A percentile compares a stretch with the other conserved stretches of the same genome.
These are phyloP conservation scores for Ophiostoma ips DNA, from an alignment of 2,329 filamentous ascomycete species.

Conservation along the genomic window DNA sequence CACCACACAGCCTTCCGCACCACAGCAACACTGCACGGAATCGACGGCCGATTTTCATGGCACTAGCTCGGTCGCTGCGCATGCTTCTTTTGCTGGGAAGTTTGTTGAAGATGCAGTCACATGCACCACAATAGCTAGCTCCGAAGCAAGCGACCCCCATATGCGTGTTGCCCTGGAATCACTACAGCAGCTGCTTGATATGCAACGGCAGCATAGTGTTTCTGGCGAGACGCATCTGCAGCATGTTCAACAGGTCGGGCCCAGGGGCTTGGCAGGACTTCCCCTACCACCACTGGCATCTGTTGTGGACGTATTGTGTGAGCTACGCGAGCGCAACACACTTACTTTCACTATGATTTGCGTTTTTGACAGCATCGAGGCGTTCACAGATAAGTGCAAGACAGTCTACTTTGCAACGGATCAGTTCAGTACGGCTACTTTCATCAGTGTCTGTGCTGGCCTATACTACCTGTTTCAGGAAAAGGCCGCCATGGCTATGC, in stretches of 20 bases:
- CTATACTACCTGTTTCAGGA: neutral
- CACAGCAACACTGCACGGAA: too few relatives aligned
- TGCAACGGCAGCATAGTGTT: neutral
- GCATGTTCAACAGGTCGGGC: neutral
- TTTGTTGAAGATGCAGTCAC: neutral
- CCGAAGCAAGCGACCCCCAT: too few relatives aligned
- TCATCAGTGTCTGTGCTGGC: neutral
- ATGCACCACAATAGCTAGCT: neutral
- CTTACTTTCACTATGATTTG: neutral
- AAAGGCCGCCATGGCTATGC: neutral
- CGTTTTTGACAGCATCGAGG: neutral
- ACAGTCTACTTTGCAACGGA: neutral
- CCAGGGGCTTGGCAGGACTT: neutral
- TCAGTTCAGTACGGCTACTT: neutral
- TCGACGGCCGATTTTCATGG: neutral
- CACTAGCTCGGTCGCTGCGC: neutral
- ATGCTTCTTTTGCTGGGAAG: neutral
- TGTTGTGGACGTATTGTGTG: neutral
- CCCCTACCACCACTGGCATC: neutral
- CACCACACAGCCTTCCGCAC: neutral
- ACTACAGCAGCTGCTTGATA: neutral
- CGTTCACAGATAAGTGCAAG: neutral
- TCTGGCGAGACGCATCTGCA: neutral
- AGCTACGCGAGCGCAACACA: neutral
- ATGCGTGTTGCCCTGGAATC: neutral